Conservation (phyloP, 768 basidiomycete species). For the Suillus discolor region DNA sequence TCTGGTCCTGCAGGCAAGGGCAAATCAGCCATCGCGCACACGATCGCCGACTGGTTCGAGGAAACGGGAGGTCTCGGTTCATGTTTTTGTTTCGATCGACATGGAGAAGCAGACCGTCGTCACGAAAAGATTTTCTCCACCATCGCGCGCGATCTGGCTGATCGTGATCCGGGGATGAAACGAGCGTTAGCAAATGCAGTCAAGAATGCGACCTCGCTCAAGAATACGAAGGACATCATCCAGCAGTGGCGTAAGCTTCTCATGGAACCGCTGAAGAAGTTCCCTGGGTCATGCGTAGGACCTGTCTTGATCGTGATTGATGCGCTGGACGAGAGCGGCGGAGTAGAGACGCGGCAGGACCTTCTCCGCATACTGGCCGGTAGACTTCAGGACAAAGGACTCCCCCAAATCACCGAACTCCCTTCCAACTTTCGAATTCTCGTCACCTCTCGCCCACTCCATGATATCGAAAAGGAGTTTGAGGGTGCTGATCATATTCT, state of each 20-base stretch:
- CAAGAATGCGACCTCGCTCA: neutral
- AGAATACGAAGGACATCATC: neutral
- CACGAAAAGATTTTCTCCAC: conserved; percentile 29
- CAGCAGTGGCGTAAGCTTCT: conserved; percentile 22
- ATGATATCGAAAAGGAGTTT: neutral
- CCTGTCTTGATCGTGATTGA: conserved; percentile 30
- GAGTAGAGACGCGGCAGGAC: conserved; percentile 10
- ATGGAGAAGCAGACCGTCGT: conserved; percentile 4
- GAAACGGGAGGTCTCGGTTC: conserved; percentile 20
- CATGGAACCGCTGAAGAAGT: conserved; percentile 13
- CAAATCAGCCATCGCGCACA: conserved; percentile 31
- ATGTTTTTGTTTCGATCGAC: conserved; percentile 19
- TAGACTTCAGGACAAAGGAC: neutral
- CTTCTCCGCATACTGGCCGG: conserved; percentile 24
- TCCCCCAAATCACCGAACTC: neutral
- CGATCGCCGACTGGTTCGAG: conserved; percentile 15
- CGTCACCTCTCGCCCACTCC: conserved; percentile 12
- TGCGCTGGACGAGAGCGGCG: conserved; percentile 21
- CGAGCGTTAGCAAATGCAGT: neutral
- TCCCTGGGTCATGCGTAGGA: conserved; percentile 11
- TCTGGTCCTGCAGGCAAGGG: conserved; percentile 25
- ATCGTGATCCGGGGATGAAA: conserved; percentile 13
- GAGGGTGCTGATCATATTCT: neutral
- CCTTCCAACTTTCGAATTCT: conserved; percentile 13
- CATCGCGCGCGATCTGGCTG: conserved; percentile 27